Evolutionary conservation across 2,329 filamentous ascomycete genomes (phyloP).

Genomic region (Apiospora saccharicola): DNA sequence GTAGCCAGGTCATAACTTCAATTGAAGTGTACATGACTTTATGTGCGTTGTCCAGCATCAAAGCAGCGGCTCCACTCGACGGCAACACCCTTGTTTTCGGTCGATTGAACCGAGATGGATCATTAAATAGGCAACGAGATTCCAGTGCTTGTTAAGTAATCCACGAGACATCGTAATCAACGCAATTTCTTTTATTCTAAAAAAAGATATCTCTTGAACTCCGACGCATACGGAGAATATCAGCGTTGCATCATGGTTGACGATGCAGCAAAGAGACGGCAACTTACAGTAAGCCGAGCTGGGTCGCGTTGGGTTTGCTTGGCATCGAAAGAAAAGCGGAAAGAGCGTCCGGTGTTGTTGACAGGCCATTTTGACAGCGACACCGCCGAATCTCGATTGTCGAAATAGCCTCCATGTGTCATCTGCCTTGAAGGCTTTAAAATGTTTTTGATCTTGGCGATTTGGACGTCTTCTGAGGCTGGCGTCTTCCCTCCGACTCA

Average conservation of each 20-base stretch:
- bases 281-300: background rate
- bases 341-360: background rate
- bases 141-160: background rate
- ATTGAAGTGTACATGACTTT: background rate
- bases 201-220: background rate
- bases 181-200: background rate
- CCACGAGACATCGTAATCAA: background rate
- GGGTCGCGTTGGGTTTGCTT: background rate
- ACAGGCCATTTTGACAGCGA: background rate
- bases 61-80: background rate
- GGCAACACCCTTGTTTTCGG: background rate
- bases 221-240: background rate
- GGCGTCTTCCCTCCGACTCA: background rate
- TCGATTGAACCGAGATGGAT: background rate
- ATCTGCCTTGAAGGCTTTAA: background rate
- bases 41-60: background rate
- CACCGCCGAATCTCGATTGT: background rate
- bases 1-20: background rate
- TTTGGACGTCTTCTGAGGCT: background rate
- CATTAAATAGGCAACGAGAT: slow-evolving; percentile 6
- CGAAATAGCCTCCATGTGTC: background rate
- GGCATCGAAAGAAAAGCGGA: background rate
- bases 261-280: background rate
- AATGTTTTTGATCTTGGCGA: background rate
- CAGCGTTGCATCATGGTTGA: background rate